A percentile compares a stretch with the other conserved stretches of the same genome.
phyloP scores from a whole-genome alignment of 495 filamentous ascomycete species.

The Penicillium paradoxum region DNA sequence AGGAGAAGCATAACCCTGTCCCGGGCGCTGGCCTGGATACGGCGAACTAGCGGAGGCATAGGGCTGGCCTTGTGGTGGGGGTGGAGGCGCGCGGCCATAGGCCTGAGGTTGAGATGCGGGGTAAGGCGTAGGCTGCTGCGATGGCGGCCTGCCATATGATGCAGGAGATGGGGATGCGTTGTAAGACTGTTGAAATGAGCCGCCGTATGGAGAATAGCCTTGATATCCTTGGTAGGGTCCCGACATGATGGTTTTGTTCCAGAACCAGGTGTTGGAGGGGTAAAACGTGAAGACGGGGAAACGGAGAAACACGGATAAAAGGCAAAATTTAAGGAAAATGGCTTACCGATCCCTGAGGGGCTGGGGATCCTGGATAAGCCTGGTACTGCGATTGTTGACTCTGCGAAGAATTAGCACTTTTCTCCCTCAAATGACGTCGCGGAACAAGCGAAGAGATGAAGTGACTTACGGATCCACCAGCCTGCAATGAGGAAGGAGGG shows the following conservation, averaged over 20 bases:
- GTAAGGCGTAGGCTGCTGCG: conserved; percentile 19
- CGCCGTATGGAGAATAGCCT: conserved; percentile 36
- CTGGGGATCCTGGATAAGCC: conserved; percentile 38
- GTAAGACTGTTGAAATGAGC: conserved; percentile 34
- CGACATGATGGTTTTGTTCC: conserved; percentile 31
- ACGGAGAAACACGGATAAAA: conserved; percentile 9
- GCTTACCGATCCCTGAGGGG: conserved; percentile 41
- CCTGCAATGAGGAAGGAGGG: conserved; percentile 34
- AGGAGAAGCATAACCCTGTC: conserved; percentile 34
- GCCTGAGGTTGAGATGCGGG: conserved; percentile 26
- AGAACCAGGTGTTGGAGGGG: conserved; percentile 3
- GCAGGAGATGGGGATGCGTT: conserved; percentile 31
- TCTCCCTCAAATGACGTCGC: conserved; percentile 24
- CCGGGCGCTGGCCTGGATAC: conserved; percentile 34
- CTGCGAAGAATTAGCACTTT: conserved; percentile 3
- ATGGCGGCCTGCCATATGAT: conserved; percentile 26
- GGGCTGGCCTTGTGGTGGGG: conserved; percentile 30
- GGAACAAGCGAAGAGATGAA: conserved; percentile 16
- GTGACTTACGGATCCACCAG: conserved; percentile 41
- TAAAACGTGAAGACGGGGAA: conserved; percentile 11
- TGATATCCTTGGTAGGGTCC: conserved; percentile 25
- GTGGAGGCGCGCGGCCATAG: conserved; percentile 27
- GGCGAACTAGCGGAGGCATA: conserved; percentile 26
- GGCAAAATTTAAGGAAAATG: conserved; percentile 12
- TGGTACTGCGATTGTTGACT: conserved; percentile 35